Base-by-base conservation (phyloP, 2,329 filamentous ascomycete genomes). In the Shiraia sp. region DNA sequence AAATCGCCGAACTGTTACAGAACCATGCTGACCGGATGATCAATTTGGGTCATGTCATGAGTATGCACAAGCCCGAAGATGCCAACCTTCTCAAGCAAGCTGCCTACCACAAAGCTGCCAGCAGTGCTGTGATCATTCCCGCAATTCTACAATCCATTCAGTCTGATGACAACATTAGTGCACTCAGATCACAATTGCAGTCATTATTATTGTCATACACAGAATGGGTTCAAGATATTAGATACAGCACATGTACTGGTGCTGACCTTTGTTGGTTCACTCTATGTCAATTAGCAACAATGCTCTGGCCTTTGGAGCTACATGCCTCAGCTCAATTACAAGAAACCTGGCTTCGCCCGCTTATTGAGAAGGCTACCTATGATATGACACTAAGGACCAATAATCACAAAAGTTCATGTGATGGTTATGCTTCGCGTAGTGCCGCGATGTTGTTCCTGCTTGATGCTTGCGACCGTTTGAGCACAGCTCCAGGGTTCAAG, bases 281-380 rank as follows among this genome's bases (percentile, higher is more conserved):
- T 4, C 12, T 68, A n/a, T 58, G 58, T 22, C 56, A 59, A 27
- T 38, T 67, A 1, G 14, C 62, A n/a, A 36, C 40, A 6, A 50
- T 56, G 17, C 44, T 69, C 6, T 69, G 66, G 66, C 61, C 63
- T 1, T 40, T 65, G 6, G 45, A 60, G 16, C 27, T 68, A 7
- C 63, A 66, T n/a, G 36, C 32, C 8, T 66, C 61, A 13, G 26
- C 42, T 6, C 32, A 52, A 5, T 24, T 51, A n/a, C 65, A 66
- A 32, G 42, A 59, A 22, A 45, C 54, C 4, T 23, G 56, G 4
- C 29, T 68, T 4, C 44, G 53, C 13, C 61, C 63, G 2, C 32
- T 66, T 14, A 41, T 66, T 4, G 47, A 61, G 12, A 54, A 57
- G 35, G 65, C 64, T 24, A 37, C 45, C 1, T 48, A 59, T 10